These are phyloP conservation scores for Lentinula novae-zelandiae DNA, from an alignment of 1,284 basidiomycete species.

Conservation along the genomic window DNA sequence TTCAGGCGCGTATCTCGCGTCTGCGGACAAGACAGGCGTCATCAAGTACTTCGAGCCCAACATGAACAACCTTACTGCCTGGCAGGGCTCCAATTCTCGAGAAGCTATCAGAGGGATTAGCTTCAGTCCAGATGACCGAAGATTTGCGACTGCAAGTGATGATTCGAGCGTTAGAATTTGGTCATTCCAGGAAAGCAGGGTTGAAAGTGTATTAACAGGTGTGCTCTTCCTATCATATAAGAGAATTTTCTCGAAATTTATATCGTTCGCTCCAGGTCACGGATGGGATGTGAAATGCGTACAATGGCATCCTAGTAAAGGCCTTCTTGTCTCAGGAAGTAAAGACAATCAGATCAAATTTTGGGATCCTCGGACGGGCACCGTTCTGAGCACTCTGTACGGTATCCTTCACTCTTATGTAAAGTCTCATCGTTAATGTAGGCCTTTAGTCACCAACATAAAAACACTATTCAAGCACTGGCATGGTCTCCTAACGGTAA, in stretches of 20 bases:
- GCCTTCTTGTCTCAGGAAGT: conserved; percentile 88
- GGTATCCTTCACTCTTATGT: conserved; percentile 23
- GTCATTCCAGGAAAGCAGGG: conserved; percentile 89
- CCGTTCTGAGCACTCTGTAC: conserved; percentile 82
- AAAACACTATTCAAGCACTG: conserved; percentile 93
- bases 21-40: conserved; percentile 88
- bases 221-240: conserved; percentile 17
- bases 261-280: conserved; percentile 56
- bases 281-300: conserved; percentile 99
- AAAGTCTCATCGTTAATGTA: conserved; percentile 7
- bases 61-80: conserved; percentile 96
- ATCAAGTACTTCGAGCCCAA: conserved; percentile 99
- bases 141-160: conserved; percentile 93
- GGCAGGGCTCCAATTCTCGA: conserved; percentile 75
- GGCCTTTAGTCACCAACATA: conserved; percentile 82
- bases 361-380: conserved; percentile 94
- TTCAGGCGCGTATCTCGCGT: conserved; percentile 87
- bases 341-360: conserved; percentile 99
- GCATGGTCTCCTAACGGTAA: conserved; percentile 94
- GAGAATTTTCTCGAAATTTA: neutral
- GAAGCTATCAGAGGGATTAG: conserved; percentile 89
- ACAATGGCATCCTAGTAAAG: conserved; percentile 97
- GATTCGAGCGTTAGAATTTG: conserved; percentile 94
- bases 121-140: conserved; percentile 88
- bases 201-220: conserved; percentile 87